These are phyloP conservation scores for Zygosaccharomyces rouxii DNA, from an alignment of 805 yeast genomes.

Conservation along the genomic window DNA sequence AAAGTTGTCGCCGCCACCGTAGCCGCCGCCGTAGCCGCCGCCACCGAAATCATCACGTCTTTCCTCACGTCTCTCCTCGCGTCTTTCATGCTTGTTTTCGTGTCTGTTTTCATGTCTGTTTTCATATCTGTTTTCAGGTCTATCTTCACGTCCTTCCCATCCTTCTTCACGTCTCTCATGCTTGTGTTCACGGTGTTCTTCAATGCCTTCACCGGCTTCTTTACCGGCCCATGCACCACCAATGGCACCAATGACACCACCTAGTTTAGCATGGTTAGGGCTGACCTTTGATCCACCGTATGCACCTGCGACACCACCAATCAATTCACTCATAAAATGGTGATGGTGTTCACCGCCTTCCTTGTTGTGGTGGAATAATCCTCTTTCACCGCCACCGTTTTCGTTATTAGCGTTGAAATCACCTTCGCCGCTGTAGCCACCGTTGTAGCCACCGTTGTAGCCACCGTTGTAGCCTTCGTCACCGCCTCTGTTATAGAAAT, in stretches of 20 bases:
- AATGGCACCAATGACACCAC: slow-evolving; percentile 50
- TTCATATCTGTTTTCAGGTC: too few relatives aligned
- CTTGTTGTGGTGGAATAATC: slow-evolving; percentile 31
- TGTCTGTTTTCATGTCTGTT: slow-evolving; percentile 4
- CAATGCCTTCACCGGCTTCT: slow-evolving; percentile 42
- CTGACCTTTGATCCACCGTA: slow-evolving; percentile 43
- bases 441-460: not conserved
- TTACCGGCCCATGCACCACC: slow-evolving; percentile 53
- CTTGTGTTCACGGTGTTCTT: slow-evolving; percentile 22
- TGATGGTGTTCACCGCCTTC: slow-evolving; percentile 1
- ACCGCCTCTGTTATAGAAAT: slow-evolving; percentile 4
- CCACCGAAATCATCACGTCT: not conserved
- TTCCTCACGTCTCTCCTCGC: not conserved
- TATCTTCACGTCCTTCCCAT: slow-evolving; percentile 18
- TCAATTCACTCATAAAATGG: slow-evolving; percentile 34
- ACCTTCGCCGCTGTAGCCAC: not conserved
- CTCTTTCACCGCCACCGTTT: slow-evolving; percentile 35
- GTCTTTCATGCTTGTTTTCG: slow-evolving; percentile 6
- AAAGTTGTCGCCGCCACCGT: slow-evolving; percentile 14
- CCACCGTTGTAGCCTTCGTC: slow-evolving; percentile 1
- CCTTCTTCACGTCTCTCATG: not conserved
- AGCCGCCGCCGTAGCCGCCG: slow-evolving; percentile 16
- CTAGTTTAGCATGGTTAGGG: slow-evolving; percentile 33
- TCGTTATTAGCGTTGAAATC: slow-evolving; percentile 3
- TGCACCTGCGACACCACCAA: slow-evolving; percentile 54